Conservation (phyloP, 2,329 filamentous ascomycete species). For the Aspergillus bombycis region DNA sequence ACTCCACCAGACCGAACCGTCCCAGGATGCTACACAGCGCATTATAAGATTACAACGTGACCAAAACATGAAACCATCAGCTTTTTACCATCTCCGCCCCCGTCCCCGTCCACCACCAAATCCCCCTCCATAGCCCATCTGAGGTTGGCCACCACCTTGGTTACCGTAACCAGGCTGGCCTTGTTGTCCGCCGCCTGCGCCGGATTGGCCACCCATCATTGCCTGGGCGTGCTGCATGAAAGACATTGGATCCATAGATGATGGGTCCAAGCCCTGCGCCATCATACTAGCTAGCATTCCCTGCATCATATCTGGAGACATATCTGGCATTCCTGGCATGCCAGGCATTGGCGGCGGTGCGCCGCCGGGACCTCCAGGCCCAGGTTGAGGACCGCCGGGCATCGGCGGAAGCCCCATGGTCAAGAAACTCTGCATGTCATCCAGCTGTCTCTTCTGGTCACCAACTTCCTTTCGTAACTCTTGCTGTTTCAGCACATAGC, state of each 20-base stretch:
- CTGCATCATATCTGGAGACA: conserved; percentile 61
- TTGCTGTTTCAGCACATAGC: conserved; percentile 89
- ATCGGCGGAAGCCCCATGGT: conserved; percentile 53
- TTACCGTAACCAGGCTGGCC: conserved; percentile 39
- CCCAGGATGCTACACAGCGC: conserved; percentile 11
- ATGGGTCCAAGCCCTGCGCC: conserved; percentile 57
- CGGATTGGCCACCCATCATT: conserved; percentile 51
- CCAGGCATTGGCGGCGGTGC: conserved; percentile 39
- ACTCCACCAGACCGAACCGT: conserved; percentile 22
- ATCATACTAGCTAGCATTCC: conserved; percentile 61
- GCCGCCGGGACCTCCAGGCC: conserved; percentile 30
- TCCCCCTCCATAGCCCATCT: conserved; percentile 48
- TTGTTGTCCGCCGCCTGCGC: conserved; percentile 40
- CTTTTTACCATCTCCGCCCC: conserved; percentile 42
- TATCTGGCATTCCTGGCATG: conserved; percentile 53
- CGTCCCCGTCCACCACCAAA: conserved; percentile 45
- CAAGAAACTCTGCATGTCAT: conserved; percentile 64
- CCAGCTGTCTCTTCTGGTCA: conserved; percentile 73
- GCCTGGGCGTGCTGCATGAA: conserved; percentile 59
- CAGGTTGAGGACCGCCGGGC: conserved; percentile 38
- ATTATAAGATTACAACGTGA: conserved; percentile 21
- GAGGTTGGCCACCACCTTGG: conserved; percentile 42
- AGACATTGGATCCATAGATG: conserved; percentile 56
- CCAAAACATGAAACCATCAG: conserved; percentile 11
- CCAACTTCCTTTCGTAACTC: conserved; percentile 74